A percentile compares a stretch with the other conserved stretches of the same genome.
Evolutionary conservation across 2,329 filamentous ascomycete species (phyloP).

Genomic region (Trichophyton benhamiae): DNA sequence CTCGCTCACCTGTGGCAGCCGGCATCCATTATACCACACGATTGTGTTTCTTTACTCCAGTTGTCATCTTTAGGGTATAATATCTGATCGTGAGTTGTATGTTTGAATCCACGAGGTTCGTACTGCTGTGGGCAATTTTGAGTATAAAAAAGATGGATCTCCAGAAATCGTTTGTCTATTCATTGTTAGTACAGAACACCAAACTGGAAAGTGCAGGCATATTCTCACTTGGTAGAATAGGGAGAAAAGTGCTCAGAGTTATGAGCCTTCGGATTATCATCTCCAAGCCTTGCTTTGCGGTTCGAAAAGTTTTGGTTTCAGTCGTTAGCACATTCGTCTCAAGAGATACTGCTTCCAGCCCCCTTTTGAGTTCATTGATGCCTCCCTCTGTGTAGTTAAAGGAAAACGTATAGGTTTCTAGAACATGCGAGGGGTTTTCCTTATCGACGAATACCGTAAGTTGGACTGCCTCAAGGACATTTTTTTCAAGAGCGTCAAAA

Average conservation of each 20-base stretch:
- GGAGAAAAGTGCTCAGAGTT: conserved; percentile 27
- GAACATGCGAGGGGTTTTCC: conserved; percentile 25
- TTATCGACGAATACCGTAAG: conserved; percentile 35
- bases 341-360: conserved; percentile 20
- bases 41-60: conserved; percentile 27
- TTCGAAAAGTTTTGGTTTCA: conserved; percentile 27
- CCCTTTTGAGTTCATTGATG: conserved; percentile 21
- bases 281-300: conserved; percentile 33
- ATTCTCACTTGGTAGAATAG: conserved; percentile 31
- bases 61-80: conserved; percentile 27
- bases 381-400: conserved; percentile 32
- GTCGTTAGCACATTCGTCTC: conserved; percentile 21
- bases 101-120: conserved; percentile 32
- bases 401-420: conserved; percentile 40
- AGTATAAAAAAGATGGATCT: conserved; percentile 35
- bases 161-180: conserved; percentile 30
- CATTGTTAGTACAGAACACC: neutral
- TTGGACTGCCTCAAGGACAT: conserved; percentile 35
- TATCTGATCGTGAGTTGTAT: conserved; percentile 20
- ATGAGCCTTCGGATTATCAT: conserved; percentile 33
- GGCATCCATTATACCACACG: conserved; percentile 24
- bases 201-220: neutral
- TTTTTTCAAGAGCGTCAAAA: conserved; percentile 35
- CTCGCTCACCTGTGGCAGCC: conserved; percentile 28
- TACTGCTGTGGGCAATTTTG: conserved; percentile 29